Evolutionary conservation across 495 filamentous ascomycete genomes (phyloP), one percentile per base, ranked within the genome.

Genomic region (Tuber microsphaerosporum): DNA sequence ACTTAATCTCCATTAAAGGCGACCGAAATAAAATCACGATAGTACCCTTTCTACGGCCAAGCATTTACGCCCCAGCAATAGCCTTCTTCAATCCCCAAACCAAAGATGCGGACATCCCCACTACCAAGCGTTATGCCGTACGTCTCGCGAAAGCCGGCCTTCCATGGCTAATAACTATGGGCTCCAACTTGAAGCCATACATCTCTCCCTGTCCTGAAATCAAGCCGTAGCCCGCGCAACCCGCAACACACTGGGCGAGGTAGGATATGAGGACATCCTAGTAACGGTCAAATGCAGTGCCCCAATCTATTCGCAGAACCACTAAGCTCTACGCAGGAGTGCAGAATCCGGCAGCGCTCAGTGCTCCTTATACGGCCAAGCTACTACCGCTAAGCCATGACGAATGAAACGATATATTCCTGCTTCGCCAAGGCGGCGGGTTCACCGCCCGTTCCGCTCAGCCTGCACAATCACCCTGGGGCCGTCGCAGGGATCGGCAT

Each of bases 401-500:
- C 92, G 82, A 92, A 95, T 80, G 88, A 91, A 72, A 88, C 91
- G 48, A 86, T 97, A 44, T 89, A 90, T 79, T 89, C 90, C 79
- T 96, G 91, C 86, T 96, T 91, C 86, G 90, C 88, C 22, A 86
- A 86, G 44, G 91, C 95, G 2, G 93, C 93, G 39, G 91, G 94
- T 82, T 86, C 80, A 17, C 91, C 89, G 37, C 92, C 93, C 10
- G 83, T 96, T 22, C 92, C 92, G 4, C 85, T 97, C n/a, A 88
- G 94, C 73, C 86, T 97, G 19, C 95, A 96, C 86, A 96, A 97
- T 86, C 96, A 96, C 85, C 93, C 93, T 2, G 93, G 93, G 48
- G 93, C 93, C 48, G 93, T 96, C 8, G 89, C 92, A n/a, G 93
- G 93, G 42, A 92, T 97, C 80, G 93, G 96, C 82, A 92, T 97